A percentile compares a stretch with the other conserved stretches of the same genome.
phyloP scores from a whole-genome alignment of 257 asterid species.

The Capsicum baccatum region DNA sequence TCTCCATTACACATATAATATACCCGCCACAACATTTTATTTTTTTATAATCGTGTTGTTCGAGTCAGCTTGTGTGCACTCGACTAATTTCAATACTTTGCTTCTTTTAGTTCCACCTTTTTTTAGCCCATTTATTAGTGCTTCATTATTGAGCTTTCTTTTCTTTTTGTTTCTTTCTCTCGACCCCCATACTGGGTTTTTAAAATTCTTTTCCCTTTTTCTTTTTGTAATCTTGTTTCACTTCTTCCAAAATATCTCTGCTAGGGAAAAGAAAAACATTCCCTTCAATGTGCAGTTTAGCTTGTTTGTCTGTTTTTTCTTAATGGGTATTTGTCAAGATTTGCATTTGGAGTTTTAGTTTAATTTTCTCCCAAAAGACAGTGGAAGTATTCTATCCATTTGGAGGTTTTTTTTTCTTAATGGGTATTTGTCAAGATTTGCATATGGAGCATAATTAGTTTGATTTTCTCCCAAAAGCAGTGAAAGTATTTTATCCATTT shows the following conservation, averaged over 20 bases:
- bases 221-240: neutral
- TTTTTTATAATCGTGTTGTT: no score
- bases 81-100: neutral
- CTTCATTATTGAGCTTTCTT: neutral
- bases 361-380: neutral
- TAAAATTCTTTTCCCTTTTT: no score
- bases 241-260: constrained; percentile 7
- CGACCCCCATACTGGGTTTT: neutral
- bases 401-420: neutral
- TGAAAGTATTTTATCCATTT: neutral
- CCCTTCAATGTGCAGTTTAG: neutral
- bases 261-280: constrained; percentile 24
- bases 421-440: constrained; percentile 26
- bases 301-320: neutral
- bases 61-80: no score
- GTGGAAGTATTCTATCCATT: neutral
- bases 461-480: neutral
- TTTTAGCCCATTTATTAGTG: neutral
- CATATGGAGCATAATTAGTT: neutral
- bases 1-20: neutral
- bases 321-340: constrained; percentile 22
- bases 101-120: constrained; percentile 14
- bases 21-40: no score
- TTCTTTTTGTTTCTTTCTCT: neutral
- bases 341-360: neutral